Percentiles rank a stretch among this genome's conserved stretches.
These are phyloP conservation scores for Teratosphaeriaceae sp. DNA, from an alignment of 2,329 filamentous ascomycete genomes.

Conservation along the genomic window DNA sequence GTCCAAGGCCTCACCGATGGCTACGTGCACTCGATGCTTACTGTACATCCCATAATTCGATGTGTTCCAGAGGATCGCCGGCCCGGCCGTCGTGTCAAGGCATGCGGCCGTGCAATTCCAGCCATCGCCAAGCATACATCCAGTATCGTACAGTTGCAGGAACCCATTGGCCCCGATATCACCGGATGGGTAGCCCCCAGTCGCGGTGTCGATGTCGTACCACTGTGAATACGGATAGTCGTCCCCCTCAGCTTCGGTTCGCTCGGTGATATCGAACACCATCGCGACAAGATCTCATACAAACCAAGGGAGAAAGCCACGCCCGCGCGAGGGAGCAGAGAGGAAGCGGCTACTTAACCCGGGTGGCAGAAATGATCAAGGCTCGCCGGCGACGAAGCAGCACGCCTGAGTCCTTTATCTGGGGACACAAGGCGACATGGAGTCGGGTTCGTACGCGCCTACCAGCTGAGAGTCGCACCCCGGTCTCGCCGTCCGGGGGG, in stretches of 20 bases:
- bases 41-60: constrained; percentile 3
- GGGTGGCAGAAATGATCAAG: too few species aligned
- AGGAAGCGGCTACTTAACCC: not conserved
- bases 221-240: not conserved
- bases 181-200: not conserved
- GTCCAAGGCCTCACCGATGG: too few species aligned
- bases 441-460: too few species aligned
- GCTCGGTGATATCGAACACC: not conserved
- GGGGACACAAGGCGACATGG: too few species aligned
- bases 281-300: too few species aligned
- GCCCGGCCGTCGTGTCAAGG: constrained; percentile 3
- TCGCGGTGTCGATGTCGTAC: constrained; percentile 7
- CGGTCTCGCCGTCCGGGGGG: too few species aligned
- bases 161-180: not conserved
- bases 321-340: not conserved
- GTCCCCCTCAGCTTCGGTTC: not conserved
- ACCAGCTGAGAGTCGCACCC: too few species aligned
- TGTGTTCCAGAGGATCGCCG: constrained; percentile 4
- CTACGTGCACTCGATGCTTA: too few species aligned
- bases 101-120: constrained; percentile 10
- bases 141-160: constrained; percentile 3
- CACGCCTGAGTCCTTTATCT: too few species aligned
- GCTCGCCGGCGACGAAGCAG: too few species aligned
- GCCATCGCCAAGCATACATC: not conserved
- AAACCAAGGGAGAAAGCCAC: too few species aligned